Evolutionary conservation across 495 filamentous ascomycete genomes (phyloP), one percentile per base, ranked within the genome.

Genomic region (Delitschia confertaspora): DNA sequence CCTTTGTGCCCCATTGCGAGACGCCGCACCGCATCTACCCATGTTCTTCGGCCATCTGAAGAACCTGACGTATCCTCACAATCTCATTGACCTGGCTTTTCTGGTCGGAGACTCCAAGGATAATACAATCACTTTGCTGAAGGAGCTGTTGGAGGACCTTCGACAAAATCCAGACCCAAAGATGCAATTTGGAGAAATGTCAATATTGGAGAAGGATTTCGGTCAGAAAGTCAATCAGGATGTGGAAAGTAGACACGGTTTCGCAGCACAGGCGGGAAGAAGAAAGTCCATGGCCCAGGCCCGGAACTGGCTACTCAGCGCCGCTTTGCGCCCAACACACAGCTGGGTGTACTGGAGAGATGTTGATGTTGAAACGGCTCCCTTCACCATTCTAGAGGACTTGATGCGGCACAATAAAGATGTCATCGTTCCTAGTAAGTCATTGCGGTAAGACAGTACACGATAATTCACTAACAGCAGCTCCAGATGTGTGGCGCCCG

Each of bases 291-390:
- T 99, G 93, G 93, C 93, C 3, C 87, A 95, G 65, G 93, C 93
- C 9, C 74, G 93, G 45, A 99, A 99, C 67, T 99, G 93, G 93
- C 64, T 99, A 35, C 65, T 99, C 45, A 95, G 86, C 55, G 89
- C 93, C 18, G 89, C 93, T 13, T 68, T 99, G 27, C 76, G 91
- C 34, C 93, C 93, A 3, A 89, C 88, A 25, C 93, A 99, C 58
- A 93, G 86, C 55, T 99, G 93, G 93, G 93, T 99, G 19, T 99
- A 99, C 57, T 99, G 93, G 93, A 75, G 93, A 63, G 93, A 99
- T 69, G 93, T 91, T 17, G 93, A 99, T 65, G 93, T 99, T 9
- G 85, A 95, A 65, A 99, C 93, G 5, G 88, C 91, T 7, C 93
- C 93, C 0, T 81, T 82, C 53, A 96, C 93, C 1, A 96, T 99